Evolutionary conservation across 2,329 filamentous ascomycete species (phyloP), one percentile per base, ranked within the genome.

Genomic region (Sporothrix variecibatus): DNA sequence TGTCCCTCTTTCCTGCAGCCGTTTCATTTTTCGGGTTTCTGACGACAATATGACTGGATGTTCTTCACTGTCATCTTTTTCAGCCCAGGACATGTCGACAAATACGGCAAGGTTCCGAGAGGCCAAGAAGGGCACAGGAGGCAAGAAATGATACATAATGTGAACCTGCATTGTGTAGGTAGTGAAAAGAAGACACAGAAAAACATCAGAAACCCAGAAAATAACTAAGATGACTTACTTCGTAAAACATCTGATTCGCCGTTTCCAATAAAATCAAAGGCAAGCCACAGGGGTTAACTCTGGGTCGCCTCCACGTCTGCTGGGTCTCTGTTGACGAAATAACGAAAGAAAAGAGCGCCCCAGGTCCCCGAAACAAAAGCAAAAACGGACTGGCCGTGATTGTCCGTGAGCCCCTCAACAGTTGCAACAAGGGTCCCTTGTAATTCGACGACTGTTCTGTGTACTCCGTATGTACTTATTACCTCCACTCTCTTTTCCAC

Each of bases 321-420:
- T 28, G 60, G 60, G 34, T 26, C 8, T 7, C 15, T 64, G 56
- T 38, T 64, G 60, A 64, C 60, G 60, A 65, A 60, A 65, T 34
- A 34, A 34, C 5, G 34, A 34, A 34, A 34, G 34, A 34, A n/a
- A 43, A n/a, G 34, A 26, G 23, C 9, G 46, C 26, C 43, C 43
- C 43, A 49, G 51, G 51, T 26, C 60, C 60, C 11, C 60, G 31
- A 65, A 65, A 65, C 34, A 34, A 34, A 34, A 34, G 8, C 60
- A 64, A 43, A 65, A 65, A 65, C 60, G 60, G 60, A 65, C 60
- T 43, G 60, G 34, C 60, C 60, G 60, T 15, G 34, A n/a, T 31
- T 60, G 56, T 34, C 56, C 56, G 28, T 60, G 56, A 60, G 20
- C 60, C 60, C 38, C 34, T 12, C n/a, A n/a, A 26, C 17, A 43